Percentiles rank a stretch among this genome's conserved stretches.
phyloP scores from a whole-genome alignment of 139 green algal species.

The Coelastrella sp. region DNA sequence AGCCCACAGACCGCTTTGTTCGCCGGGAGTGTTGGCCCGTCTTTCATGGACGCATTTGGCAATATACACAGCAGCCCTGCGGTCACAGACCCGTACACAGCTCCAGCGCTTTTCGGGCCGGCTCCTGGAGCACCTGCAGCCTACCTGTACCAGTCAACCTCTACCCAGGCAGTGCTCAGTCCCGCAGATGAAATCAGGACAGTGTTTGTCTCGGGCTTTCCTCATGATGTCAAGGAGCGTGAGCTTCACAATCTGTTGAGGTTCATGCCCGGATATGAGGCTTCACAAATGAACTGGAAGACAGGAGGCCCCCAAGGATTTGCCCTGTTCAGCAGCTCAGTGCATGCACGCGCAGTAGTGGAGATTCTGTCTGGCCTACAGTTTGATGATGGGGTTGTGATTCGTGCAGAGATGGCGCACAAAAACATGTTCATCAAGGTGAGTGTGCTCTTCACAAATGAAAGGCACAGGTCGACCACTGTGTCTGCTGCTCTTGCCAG shows the following conservation, averaged over 20 bases:
- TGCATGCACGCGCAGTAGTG: conserved; percentile 66
- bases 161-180: background rate
- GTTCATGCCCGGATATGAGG: conserved; percentile 93
- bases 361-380: conserved; percentile 71
- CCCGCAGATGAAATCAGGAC: conserved; percentile 84
- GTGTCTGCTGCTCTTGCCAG: too few relatives aligned
- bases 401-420: conserved; percentile 91
- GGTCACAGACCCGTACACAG: conserved; percentile 15
- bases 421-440: conserved; percentile 90
- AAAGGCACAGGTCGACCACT: too few relatives aligned
- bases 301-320: conserved; percentile 76
- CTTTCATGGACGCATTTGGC: conserved; percentile 24
- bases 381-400: conserved; percentile 75
- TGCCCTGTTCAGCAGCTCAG: conserved; percentile 75
- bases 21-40: conserved; percentile 11
- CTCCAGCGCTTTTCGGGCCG: conserved; percentile 4
- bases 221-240: conserved; percentile 89
- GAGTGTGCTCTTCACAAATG: background rate
- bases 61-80: conserved; percentile 19
- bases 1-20: background rate
- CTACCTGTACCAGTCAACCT: conserved; percentile 7
- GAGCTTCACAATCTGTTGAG: conserved; percentile 95
- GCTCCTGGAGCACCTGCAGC: background rate
- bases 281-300: conserved; percentile 83
- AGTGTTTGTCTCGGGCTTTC: conserved; percentile 93